phyloP scores from a whole-genome alignment of 306 rosid species.

The Gastrolobium villosum region DNA sequence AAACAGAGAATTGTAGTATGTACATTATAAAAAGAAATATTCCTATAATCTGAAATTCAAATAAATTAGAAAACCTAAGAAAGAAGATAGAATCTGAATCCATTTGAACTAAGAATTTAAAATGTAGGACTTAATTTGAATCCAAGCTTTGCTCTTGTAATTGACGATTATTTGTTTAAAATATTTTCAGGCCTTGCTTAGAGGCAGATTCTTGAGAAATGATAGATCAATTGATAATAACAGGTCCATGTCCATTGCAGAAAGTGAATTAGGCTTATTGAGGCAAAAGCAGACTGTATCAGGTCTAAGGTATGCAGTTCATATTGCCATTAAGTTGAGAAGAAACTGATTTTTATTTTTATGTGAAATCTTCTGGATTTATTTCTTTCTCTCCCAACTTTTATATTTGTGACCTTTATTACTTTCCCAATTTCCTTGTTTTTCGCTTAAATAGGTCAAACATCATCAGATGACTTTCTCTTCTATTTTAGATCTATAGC shows the following conservation, averaged over 20 bases:
- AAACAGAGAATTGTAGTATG: constrained; percentile 28
- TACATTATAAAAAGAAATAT: constrained; percentile 7
- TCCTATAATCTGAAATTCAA: constrained; percentile 25
- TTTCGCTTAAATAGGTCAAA: constrained; percentile 22
- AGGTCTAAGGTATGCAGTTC: constrained; percentile 81
- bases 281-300: constrained; percentile 91
- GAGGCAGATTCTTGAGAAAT: constrained; percentile 95
- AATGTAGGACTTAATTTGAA: constrained; percentile 35
- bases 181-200: constrained; percentile 84
- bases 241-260: constrained; percentile 80
- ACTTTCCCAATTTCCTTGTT: neutral
- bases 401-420: neutral
- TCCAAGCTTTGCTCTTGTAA: constrained; percentile 43
- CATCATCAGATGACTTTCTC: constrained; percentile 23
- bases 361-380: constrained; percentile 36
- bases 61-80: constrained; percentile 22
- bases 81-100: constrained; percentile 37
- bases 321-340: constrained; percentile 23
- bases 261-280: constrained; percentile 91
- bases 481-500: constrained; percentile 33
- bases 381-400: constrained; percentile 20
- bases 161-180: constrained; percentile 41
- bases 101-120: constrained; percentile 8
- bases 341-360: constrained; percentile 13
- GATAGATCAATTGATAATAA: constrained; percentile 68